These are phyloP conservation scores for Scenedesmus sp. DNA, from an alignment of 163 green algal species.

Conservation along the genomic window DNA sequence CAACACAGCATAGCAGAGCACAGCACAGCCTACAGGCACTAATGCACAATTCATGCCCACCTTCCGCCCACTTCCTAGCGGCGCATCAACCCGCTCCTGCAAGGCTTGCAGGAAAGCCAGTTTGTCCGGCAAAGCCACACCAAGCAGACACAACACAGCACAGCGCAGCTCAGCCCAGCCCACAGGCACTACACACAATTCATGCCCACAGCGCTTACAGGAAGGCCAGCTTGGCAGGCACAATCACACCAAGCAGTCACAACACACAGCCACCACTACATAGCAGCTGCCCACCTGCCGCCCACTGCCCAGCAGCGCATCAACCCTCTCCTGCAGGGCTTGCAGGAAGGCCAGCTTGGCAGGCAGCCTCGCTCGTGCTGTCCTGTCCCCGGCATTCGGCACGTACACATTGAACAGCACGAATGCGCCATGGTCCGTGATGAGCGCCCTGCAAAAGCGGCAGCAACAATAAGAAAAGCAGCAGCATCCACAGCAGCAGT, in stretches of 20 bases:
- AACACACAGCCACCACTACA: not conserved
- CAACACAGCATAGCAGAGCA: not conserved
- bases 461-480: not conserved
- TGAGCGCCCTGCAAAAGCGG: conserved; percentile 56
- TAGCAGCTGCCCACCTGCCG: conserved; percentile 16
- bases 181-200: too few species aligned
- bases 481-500: not conserved
- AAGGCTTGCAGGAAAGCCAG: conserved; percentile 78
- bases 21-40: too few species aligned
- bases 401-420: conserved; percentile 85
- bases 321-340: conserved; percentile 66
- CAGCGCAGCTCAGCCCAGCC: too few species aligned
- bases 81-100: conserved; percentile 58
- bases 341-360: conserved; percentile 83
- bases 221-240: conserved; percentile 75
- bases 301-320: conserved; percentile 58
- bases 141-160: conserved; percentile 46
- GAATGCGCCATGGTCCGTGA: conserved; percentile 79
- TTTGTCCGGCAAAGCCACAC: conserved; percentile 58
- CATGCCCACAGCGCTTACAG: conserved; percentile 65
- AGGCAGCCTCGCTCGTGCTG: conserved; percentile 60
- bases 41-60: too few species aligned
- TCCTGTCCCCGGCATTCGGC: conserved; percentile 70
- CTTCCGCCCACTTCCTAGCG: conserved; percentile 45
- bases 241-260: conserved; percentile 46